A percentile compares a stretch with the other conserved stretches of the same genome.
These are phyloP conservation scores for Solanum habrochaites DNA, from an alignment of 257 asterid species.

Conservation along the genomic window DNA sequence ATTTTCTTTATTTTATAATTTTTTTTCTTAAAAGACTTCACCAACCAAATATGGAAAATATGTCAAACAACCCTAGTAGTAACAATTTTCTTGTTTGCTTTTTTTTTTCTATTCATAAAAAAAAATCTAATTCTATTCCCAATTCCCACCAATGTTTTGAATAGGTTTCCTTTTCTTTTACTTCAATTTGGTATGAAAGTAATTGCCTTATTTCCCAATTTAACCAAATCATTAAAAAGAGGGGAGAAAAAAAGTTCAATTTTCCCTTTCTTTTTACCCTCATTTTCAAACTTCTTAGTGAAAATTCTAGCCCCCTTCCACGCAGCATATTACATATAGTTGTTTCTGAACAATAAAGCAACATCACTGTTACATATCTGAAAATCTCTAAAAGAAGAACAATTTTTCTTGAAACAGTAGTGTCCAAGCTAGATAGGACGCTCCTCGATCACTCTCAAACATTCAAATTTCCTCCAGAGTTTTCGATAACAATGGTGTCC, in stretches of 20 bases:
- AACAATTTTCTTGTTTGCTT: too few species aligned
- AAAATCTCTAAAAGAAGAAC: background rate
- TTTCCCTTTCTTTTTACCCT: background rate
- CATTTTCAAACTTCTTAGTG: background rate
- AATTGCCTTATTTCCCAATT: background rate
- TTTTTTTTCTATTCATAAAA: too few species aligned
- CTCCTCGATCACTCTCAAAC: background rate
- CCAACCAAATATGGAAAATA: background rate
- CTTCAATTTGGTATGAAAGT: background rate
- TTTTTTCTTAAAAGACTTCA: background rate
- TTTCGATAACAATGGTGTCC: background rate
- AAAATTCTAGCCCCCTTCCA: background rate
- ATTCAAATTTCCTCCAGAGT: background rate
- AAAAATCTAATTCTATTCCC: too few species aligned
- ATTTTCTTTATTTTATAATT: too few species aligned
- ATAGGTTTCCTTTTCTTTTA: background rate
- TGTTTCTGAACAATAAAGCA: background rate
- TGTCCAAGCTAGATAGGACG: background rate
- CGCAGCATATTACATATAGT: background rate
- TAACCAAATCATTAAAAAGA: background rate
- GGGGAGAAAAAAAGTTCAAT: background rate
- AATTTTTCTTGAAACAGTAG: background rate
- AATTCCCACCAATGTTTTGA: background rate
- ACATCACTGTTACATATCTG: background rate
- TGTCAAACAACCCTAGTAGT: background rate